Base-by-base conservation (phyloP, 306 rosid species). In the Begonia masoniana region DNA sequence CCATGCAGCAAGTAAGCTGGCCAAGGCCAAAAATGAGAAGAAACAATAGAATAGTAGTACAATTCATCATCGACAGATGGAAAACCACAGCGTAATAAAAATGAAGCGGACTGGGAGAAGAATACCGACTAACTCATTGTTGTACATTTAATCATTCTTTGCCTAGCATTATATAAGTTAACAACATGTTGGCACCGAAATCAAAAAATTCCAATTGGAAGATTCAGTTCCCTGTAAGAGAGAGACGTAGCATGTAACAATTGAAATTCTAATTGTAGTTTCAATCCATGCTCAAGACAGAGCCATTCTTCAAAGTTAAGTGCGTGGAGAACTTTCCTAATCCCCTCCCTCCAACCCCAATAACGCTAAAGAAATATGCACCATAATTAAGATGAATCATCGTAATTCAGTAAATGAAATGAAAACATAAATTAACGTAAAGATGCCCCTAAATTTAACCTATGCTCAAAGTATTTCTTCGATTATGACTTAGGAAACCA, bases 1-100 rank as follows among this genome's bases (percentile, higher is more conserved):
- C 64, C 76, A 71, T 69, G 81, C 95, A 36, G 93, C 81, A 17
- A 84, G 93, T 84, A 88, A 76, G 73, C 19, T 74, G 77, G 60
- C 65, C 35, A 62, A 51, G 81, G 70, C 35, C 57, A 49, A 77
- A 70, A 12, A 45, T 45, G 49, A n/a, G 15, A n/a, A 10, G n/a
- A n/a, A n/a, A 45, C 13, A n/a, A 45, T 45, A 45, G 49, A 45
- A n/a, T 10, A 10, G n/a, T 45, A 8, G 49, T 45, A 5, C 49
- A 45, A 45, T 10, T 31, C 42, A 16, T 49, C 76, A 68, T 75
- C 71, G 36, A 59, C 49, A 63, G 54, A 56, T 46, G 35, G 62
- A 24, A 55, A 51, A 39, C 52, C 24, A 48, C 49, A 45, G 62
- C 62, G 71, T 51, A 42, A 13, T 13, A 55, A 12, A 49, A 55